Base-by-base conservation (phyloP, 768 basidiomycete species). In the Filobasidium floriforme region DNA sequence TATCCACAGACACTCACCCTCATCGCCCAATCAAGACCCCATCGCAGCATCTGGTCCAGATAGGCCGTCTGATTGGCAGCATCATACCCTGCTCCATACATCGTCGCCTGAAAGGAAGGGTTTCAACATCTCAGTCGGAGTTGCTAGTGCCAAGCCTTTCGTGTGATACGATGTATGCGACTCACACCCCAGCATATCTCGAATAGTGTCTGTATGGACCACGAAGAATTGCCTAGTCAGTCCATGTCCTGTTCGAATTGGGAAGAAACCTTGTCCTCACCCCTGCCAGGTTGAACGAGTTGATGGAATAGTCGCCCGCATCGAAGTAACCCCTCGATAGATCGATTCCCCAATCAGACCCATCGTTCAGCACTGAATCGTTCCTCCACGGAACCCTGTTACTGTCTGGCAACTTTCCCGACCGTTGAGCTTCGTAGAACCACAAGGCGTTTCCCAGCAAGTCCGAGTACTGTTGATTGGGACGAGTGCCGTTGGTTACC, bases 401-500 rank as follows among this genome's bases (percentile, higher is more conserved):
- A 4, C 81, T 81, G 14, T 79, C 72, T 0, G 87, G 84, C 18
- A 94, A 82, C 51, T 82, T 81, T 18, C 92, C 92, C 62, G 88
- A 89, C 22, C 92, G 83, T 73, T 96, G 92, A 1, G 87, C 91
- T 68, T 96, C 92, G 73, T 92, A 96, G 77, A 94, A 94, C 74
- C 86, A 94, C 29, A 94, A 75, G 29, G 88, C 77, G 75, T 88
- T 86, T 3, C 92, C 92, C 0, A 94, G 83, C 1, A 94, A 77
- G 59, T 82, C 87, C 6, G 86, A 83, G 90, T 92, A 94, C 75
- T 92, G 89, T 1, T 84, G 72, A 75, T 92, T 92, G 49, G 88
- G 86, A 44, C 52, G 28, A 3, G 70, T 69, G 14, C 67, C 61
- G 62, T 62, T 26, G 71, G 72, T 18, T 68, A 70, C 11, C 67